These are phyloP conservation scores for Rhizopogon salebrosus DNA, from an alignment of 768 basidiomycete genomes.

Conservation along the genomic window DNA sequence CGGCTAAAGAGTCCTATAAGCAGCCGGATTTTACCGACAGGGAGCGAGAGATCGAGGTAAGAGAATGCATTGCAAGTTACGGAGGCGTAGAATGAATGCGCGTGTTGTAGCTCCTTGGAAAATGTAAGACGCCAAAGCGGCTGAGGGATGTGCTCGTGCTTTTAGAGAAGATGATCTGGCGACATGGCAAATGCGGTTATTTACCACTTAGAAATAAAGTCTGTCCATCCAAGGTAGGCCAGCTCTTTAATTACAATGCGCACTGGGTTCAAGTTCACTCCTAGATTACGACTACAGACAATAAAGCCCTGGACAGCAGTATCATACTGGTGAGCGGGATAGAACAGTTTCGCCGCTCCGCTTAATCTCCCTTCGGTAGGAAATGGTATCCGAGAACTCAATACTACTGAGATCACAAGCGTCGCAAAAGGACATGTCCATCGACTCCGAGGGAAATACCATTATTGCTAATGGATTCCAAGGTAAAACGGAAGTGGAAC, in stretches of 20 bases:
- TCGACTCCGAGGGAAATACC: conserved; percentile 48
- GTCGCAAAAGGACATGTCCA: conserved; percentile 37
- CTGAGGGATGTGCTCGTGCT: conserved; percentile 50
- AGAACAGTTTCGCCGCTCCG: neutral
- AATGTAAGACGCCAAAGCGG: conserved; percentile 69
- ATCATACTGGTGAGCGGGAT: conserved; percentile 51
- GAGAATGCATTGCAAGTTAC: neutral
- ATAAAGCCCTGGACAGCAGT: conserved; percentile 49
- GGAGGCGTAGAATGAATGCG: neutral
- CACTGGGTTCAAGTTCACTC: neutral
- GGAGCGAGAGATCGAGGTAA: conserved; percentile 68
- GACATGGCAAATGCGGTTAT: conserved; percentile 68
- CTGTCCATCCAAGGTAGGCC: conserved; percentile 74
- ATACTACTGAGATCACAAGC: conserved; percentile 51
- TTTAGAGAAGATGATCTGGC: conserved; percentile 58
- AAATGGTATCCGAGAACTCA: conserved; percentile 70
- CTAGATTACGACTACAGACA: conserved; percentile 35
- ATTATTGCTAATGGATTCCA: conserved; percentile 42
- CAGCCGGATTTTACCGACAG: conserved; percentile 54
- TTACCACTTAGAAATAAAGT: conserved; percentile 52
- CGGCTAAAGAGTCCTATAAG: conserved; percentile 23
- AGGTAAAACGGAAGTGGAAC: conserved; percentile 36
- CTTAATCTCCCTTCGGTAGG: conserved; percentile 35
- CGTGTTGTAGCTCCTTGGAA: conserved; percentile 31
- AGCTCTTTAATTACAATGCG: neutral